Conservation (phyloP, 2,329 filamentous ascomycete genomes). For the Huntiella savannae region DNA sequence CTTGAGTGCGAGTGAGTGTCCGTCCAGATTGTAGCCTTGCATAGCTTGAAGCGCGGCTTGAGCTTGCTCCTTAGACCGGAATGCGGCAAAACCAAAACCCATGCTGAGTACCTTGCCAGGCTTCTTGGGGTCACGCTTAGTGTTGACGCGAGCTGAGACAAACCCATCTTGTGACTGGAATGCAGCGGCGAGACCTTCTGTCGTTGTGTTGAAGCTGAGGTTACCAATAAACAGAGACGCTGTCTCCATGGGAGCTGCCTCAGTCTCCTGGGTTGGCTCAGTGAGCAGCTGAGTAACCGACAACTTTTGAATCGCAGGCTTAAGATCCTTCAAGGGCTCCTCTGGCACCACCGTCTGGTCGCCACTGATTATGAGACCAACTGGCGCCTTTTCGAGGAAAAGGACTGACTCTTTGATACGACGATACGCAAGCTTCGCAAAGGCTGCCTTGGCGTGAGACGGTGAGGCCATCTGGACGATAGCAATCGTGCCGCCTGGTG, state of each 20-base stretch:
- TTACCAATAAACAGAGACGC: constrained; percentile 88
- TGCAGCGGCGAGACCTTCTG: constrained; percentile 50
- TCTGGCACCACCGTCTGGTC: constrained; percentile 15
- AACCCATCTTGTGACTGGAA: constrained; percentile 78
- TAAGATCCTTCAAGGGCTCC: constrained; percentile 19
- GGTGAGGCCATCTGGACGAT: constrained; percentile 75
- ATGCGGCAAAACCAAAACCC: constrained; percentile 93
- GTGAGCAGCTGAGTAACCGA: constrained; percentile 48
- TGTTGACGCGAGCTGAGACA: constrained; percentile 76
- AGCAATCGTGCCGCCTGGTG: constrained; percentile 78
- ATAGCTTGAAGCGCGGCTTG: constrained; percentile 65
- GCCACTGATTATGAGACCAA: constrained; percentile 45
- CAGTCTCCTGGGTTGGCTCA: constrained; percentile 32
- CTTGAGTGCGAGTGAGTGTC: constrained; percentile 68
- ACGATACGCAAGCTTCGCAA: constrained; percentile 69
- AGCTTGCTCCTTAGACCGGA: constrained; percentile 58
- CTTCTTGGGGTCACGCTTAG: constrained; percentile 80
- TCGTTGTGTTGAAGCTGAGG: constrained; percentile 79
- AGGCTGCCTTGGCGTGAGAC: constrained; percentile 64
- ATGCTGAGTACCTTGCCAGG: constrained; percentile 78
- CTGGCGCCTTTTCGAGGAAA: constrained; percentile 85
- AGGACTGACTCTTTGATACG: constrained; percentile 80
- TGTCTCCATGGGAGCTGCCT: constrained; percentile 32
- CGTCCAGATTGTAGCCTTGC: constrained; percentile 75
- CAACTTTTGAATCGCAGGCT: constrained; percentile 35